Evolutionary conservation across 208 protist species (phyloP).

Genomic region (Trypanosomatidae sp.): DNA sequence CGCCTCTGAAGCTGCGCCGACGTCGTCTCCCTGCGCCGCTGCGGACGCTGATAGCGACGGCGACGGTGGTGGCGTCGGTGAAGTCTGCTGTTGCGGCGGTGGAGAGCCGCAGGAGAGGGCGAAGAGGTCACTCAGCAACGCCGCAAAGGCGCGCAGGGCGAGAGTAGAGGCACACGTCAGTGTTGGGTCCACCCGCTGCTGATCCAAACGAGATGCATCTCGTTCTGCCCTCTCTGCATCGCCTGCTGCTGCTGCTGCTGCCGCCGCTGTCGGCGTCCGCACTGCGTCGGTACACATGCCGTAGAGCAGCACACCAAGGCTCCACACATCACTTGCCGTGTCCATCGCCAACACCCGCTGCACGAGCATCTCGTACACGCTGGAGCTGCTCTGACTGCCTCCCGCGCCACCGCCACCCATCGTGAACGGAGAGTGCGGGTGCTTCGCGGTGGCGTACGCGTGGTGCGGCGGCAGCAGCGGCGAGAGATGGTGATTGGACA

Average conservation of each 20-base stretch:
- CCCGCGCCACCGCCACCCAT: background rate
- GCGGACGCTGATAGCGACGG: too few species aligned
- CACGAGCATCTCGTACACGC: conserved; percentile 26
- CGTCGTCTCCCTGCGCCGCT: too few species aligned
- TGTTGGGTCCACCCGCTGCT: background rate
- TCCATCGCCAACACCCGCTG: conserved; percentile 26
- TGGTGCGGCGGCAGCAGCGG: too few species aligned
- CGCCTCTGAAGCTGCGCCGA: too few species aligned
- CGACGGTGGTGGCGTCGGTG: too few species aligned
- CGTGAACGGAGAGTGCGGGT: conserved; percentile 2
- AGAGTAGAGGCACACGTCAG: too few species aligned
- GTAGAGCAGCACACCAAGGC: conserved; percentile 34
- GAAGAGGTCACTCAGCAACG: too few species aligned
- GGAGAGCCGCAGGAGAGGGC: too few species aligned
- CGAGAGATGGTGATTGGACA: too few species aligned
- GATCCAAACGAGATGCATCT: background rate
- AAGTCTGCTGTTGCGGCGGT: too few species aligned
- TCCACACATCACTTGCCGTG: conserved; percentile 32
- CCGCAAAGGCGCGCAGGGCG: too few species aligned
- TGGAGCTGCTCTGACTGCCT: conserved; percentile 8
- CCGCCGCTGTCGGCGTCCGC: background rate
- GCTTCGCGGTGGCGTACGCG: background rate
- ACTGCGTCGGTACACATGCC: conserved; percentile 17
- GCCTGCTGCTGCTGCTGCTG: conserved; percentile 2
- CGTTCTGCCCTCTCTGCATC: background rate